Base-by-base conservation (phyloP, 1,139 yeast genomes). In the Magnusiomyces tetraspermus region DNA sequence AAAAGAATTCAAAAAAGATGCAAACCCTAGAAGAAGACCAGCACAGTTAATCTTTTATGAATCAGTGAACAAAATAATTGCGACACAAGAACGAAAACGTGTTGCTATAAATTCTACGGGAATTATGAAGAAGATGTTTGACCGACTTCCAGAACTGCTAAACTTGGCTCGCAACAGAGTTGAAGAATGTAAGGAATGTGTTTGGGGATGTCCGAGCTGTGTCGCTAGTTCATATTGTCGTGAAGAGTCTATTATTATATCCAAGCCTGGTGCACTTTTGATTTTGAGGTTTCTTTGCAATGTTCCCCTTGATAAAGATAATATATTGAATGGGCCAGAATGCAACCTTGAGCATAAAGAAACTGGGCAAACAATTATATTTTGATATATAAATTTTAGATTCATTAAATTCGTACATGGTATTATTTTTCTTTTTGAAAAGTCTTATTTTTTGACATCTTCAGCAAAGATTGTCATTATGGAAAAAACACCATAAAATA, bases 401-500 rank as follows among this genome's bases (percentile, higher is more conserved):
- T 8, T 28, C 33, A 28, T 28, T 28, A 28, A 28, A 6, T 28
- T 28, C 33, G 33, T 28, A 11, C 6, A 28, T 28, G 33, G 33
- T 28, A 28, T 28, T 28, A 8, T 28, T 8, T 28, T 13, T 8
- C 19, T 36, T 36, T 36, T 36, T n/a, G 6, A 8, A 36, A 17
- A 36, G 8, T 36, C 17, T 36, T 36, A 10, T 28, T 44, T 44
- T 6, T 13, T 30, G 24, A 66, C 61, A 47, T 64, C 63, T 61
- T 78, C 86, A 37, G 85, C 94, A 65, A 92, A 92, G 44, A 94
- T 84, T 4, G 97, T 95, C 95, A 92, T 89, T 60, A 94, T 76
- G 37, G 97, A 96, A 75, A 94, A 94, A 3, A 92, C 94, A 53
- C 90, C 82, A 73, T 94, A 92, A 66, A 92, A 92, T 72, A 92